phyloP scores from a whole-genome alignment of 345 rosid species.

The Linum usitatissimum region DNA sequence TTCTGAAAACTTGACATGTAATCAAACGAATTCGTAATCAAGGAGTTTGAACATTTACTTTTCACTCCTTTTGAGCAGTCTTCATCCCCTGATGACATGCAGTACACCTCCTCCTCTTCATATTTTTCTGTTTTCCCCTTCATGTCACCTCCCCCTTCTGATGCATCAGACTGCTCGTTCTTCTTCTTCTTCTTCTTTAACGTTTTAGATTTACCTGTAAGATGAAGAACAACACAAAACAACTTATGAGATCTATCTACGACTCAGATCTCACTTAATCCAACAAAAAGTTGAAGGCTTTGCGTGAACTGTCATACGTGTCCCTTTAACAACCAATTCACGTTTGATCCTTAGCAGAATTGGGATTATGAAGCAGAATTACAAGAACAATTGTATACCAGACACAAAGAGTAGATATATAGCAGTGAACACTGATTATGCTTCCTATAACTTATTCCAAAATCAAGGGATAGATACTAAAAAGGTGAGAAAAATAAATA shows the following conservation, averaged over 20 bases:
- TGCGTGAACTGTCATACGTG: neutral
- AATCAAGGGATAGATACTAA: too few relatives aligned
- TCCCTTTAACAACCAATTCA: neutral
- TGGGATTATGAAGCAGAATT: too few relatives aligned
- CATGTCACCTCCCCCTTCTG: neutral
- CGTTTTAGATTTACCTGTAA: neutral
- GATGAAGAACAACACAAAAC: neutral
- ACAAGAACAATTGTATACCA: too few relatives aligned
- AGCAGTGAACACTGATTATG: too few relatives aligned
- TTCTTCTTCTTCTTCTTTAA: neutral
- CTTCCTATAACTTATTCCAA: too few relatives aligned
- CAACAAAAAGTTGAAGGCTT: neutral
- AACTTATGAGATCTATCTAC: neutral
- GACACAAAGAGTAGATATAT: too few relatives aligned
- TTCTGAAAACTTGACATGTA: neutral
- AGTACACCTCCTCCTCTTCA: neutral
- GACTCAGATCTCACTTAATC: neutral
- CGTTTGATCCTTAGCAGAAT: too few relatives aligned
- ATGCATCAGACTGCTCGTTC: neutral
- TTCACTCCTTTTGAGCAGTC: slow-evolving; percentile 5
- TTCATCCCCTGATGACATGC: slow-evolving; percentile 1
- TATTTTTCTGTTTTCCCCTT: neutral
- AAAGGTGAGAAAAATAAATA: too few relatives aligned
- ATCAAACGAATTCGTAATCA: neutral
- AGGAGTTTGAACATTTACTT: neutral